Base-by-base conservation (phyloP, 768 basidiomycete species). In the Leccinum barrowsii region DNA sequence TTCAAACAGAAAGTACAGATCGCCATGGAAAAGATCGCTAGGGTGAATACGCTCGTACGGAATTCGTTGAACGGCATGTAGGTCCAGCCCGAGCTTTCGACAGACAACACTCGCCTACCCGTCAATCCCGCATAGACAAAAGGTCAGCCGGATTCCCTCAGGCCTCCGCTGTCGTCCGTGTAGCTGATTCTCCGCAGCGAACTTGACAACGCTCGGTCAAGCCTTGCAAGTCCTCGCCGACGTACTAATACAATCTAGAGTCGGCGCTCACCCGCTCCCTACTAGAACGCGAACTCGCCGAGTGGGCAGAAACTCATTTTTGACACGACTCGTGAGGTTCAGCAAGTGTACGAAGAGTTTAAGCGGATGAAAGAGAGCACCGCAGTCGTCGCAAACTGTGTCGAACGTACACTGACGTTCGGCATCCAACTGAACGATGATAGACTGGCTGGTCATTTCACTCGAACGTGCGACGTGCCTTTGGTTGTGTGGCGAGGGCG, bases 351-450 rank as follows among this genome's bases (percentile, higher is more conserved):
- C 56, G 84, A 85, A n/a, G 73, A 76, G 59, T 69, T 82, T 13
- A 79, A 82, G 62, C 75, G 80, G 12, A 77, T 77, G 49, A 83
- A 85, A 64, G 85, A 85, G 50, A 82, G 82, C 61, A 81, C 82
- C 7, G 77, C 75, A 22, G 80, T 84, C 15, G 83, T 82, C 3
- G 82, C 73, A 10, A 30, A 30, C 30, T 30, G 30, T 30, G 30
- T 30, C 30, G 30, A 0, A 30, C 0, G 30, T 51, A 4, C 17
- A 19, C 35, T 17, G 19, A 7, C 7, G 1, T 12, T 10, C 2
- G 44, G 19, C 12, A 53, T 58, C n/a, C 12, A 11, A 22, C 28
- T 22, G 8, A 21, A 37, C 50, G n/a, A n/a, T 17, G 8, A 30
- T 30, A 4, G 6, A 13, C 11, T 2, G 28, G 30, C 5, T 13